Percentiles rank a stretch among this genome's conserved stretches.
Evolutionary conservation across 768 basidiomycete genomes (phyloP).

Genomic region (Naganishia antarctica): DNA sequence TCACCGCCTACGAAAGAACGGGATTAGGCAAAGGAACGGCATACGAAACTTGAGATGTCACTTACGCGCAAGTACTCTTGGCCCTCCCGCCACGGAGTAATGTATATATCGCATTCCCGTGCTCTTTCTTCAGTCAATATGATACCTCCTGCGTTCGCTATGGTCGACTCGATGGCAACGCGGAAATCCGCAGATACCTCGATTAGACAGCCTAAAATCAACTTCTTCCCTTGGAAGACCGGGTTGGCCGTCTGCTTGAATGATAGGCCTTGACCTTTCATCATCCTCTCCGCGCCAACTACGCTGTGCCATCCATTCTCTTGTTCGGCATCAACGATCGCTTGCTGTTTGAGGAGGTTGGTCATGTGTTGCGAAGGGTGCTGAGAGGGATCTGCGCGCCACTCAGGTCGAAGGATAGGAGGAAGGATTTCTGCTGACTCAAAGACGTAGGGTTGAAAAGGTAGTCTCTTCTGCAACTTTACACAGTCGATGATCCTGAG

Average conservation of each 20-base stretch:
- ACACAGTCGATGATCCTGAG: constrained; percentile 26
- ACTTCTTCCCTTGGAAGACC: constrained; percentile 60
- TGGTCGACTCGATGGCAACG: constrained; percentile 58
- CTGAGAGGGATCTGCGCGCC: constrained; percentile 6
- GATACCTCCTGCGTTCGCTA: constrained; percentile 61
- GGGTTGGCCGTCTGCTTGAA: constrained; percentile 33
- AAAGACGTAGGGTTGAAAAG: constrained; percentile 25
- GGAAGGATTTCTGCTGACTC: constrained; percentile 19
- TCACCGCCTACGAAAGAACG: constrained; percentile 57
- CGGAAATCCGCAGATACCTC: constrained; percentile 56
- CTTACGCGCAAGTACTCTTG: constrained; percentile 66
- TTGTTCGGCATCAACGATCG: neutral
- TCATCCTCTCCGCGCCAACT: neutral
- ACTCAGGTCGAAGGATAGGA: constrained; percentile 2
- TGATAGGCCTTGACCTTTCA: neutral
- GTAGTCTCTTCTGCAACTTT: constrained; percentile 13
- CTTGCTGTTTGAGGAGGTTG: constrained; percentile 11
- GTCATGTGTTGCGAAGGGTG: constrained; percentile 7
- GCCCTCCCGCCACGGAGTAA: constrained; percentile 67
- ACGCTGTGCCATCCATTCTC: constrained; percentile 1
- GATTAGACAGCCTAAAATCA: constrained; percentile 63
- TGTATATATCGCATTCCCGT: constrained; percentile 59
- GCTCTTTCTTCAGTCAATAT: constrained; percentile 47
- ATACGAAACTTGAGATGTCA: neutral
- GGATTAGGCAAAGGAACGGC: neutral